Percentiles rank a stretch among this genome's conserved stretches.
Evolutionary conservation across 192 early-diverging fungal species (phyloP).

Genomic region (Podila verticillata): DNA sequence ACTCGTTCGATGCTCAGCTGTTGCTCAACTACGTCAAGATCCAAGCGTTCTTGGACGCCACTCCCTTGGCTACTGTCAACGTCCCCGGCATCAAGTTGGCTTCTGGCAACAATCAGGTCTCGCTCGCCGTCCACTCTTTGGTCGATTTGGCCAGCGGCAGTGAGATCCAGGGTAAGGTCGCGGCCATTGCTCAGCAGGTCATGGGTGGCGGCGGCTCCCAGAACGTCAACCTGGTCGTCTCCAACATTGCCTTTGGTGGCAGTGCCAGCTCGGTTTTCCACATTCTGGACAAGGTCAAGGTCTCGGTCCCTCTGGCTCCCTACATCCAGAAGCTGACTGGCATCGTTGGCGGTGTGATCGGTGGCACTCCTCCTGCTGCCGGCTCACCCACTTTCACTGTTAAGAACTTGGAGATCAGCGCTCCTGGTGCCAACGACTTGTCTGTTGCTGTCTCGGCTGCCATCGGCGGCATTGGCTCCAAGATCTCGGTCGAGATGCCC

Average conservation of each 20-base stretch:
- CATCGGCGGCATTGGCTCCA: constrained; percentile 20
- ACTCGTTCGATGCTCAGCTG: constrained; percentile 30
- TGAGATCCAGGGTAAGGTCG: constrained; percentile 41
- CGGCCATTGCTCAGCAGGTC: constrained; percentile 43
- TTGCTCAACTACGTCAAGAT: constrained; percentile 47
- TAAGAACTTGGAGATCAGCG: constrained; percentile 9
- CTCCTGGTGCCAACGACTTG: constrained; percentile 16
- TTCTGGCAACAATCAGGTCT: constrained; percentile 42
- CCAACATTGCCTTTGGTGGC: constrained; percentile 46
- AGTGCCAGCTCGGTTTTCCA: constrained; percentile 15
- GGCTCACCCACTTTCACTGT: constrained; percentile 6
- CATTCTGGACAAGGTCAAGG: constrained; percentile 26
- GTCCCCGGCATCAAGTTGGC: constrained; percentile 34
- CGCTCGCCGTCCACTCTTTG: constrained; percentile 21
- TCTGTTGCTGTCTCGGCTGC: constrained; percentile 20
- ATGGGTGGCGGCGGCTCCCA: constrained; percentile 29
- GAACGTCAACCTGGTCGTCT: constrained; percentile 45
- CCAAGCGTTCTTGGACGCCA: constrained; percentile 42
- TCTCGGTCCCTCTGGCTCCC: constrained; percentile 17
- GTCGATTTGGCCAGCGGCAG: constrained; percentile 25
- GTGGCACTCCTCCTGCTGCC: constrained; percentile 7
- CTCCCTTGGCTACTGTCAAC: constrained; percentile 34
- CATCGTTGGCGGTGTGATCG: constrained; percentile 7
- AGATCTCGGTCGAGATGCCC: constrained; percentile 25
- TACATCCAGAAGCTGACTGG: constrained; percentile 25